Percentiles rank a stretch among this genome's conserved stretches.
phyloP scores from a whole-genome alignment of 2,329 filamentous ascomycete species.

The Eurotiales sp. region DNA sequence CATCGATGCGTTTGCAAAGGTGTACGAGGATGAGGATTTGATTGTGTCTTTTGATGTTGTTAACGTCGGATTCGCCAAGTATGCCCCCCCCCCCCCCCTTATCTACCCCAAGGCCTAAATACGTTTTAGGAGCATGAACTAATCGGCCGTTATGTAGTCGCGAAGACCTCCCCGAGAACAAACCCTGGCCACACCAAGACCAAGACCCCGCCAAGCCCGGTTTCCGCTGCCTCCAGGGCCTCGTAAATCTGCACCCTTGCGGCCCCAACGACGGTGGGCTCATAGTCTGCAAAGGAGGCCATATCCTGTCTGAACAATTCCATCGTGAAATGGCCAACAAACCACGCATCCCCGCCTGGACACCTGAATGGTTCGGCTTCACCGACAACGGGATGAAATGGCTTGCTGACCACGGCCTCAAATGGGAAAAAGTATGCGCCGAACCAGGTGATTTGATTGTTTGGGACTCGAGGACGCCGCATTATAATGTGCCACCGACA shows the following conservation, averaged over 20 bases:
- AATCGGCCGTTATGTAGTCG: slow-evolving; percentile 21
- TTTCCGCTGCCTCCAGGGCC: slow-evolving; percentile 34
- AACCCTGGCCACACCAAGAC: slow-evolving; percentile 43
- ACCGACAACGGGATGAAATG: slow-evolving; percentile 40
- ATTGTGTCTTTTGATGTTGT: slow-evolving; percentile 16
- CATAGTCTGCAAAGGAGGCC: slow-evolving; percentile 40
- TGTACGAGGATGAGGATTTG: slow-evolving; percentile 28
- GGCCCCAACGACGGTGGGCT: slow-evolving; percentile 44
- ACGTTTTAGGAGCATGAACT: too few relatives aligned
- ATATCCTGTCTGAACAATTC: slow-evolving; percentile 42
- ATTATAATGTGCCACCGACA: slow-evolving; percentile 38
- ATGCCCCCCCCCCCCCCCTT: not conserved
- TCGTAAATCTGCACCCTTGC: slow-evolving; percentile 41
- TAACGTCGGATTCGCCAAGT: not conserved
- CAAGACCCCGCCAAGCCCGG: slow-evolving; percentile 38
- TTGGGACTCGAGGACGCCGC: slow-evolving; percentile 47
- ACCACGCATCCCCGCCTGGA: slow-evolving; percentile 14
- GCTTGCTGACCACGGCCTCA: slow-evolving; percentile 38
- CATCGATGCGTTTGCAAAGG: slow-evolving; percentile 35
- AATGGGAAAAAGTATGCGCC: slow-evolving; percentile 37
- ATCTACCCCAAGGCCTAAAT: slow-evolving; percentile 8
- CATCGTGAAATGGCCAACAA: slow-evolving; percentile 21
- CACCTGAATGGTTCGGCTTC: slow-evolving; percentile 39
- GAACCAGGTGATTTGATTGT: slow-evolving; percentile 44
- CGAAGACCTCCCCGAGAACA: slow-evolving; percentile 24